These are phyloP conservation scores for Chaetomium tenue DNA, from an alignment of 495 filamentous ascomycete genomes.

Conservation along the genomic window DNA sequence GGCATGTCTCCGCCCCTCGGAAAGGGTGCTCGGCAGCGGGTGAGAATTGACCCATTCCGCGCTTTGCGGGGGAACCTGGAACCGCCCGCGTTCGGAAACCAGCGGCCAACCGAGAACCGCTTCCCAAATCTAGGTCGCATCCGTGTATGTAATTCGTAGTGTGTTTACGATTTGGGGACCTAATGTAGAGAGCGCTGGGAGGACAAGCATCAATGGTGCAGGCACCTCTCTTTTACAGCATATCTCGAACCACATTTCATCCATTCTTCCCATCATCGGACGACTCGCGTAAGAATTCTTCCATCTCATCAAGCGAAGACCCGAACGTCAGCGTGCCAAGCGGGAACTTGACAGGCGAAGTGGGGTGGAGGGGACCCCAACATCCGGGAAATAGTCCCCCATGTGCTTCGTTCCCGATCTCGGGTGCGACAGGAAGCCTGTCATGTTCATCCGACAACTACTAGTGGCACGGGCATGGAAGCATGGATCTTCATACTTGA, in stretches of 20 bases:
- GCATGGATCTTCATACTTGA: background rate
- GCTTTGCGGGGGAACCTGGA: background rate
- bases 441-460: background rate
- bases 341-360: constrained; percentile 15
- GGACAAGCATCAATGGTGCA: background rate
- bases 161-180: background rate
- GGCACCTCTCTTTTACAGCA: background rate
- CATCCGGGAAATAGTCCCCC: background rate
- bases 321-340: constrained; percentile 8
- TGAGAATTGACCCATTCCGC: constrained; percentile 26
- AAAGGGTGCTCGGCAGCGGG: constrained; percentile 34
- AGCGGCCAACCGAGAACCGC: constrained; percentile 13
- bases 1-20: constrained; percentile 32
- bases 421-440: background rate
- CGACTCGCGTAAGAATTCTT: constrained; percentile 1
- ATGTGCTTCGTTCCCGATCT: background rate
- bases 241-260: background rate
- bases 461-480: too few relatives aligned
- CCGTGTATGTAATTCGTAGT: too few relatives aligned
- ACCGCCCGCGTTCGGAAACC: constrained; percentile 24
- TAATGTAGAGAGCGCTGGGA: background rate
- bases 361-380: background rate
- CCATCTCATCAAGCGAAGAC: background rate
- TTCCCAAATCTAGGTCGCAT: too few relatives aligned
- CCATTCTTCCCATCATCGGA: background rate